phyloP scores from a whole-genome alignment of 306 rosid species.

The Chamaecrista fasciculata region DNA sequence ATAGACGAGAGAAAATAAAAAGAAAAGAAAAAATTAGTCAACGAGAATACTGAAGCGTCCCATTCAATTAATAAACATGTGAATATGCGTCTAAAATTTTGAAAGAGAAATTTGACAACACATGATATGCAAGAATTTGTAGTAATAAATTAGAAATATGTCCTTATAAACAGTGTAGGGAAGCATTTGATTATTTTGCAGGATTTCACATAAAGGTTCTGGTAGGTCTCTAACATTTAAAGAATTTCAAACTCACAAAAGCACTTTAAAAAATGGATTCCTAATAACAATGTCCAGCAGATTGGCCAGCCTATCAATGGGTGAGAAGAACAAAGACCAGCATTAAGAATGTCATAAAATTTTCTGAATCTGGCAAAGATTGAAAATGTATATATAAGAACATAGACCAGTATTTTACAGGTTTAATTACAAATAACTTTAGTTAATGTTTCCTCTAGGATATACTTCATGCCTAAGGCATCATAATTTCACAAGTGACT shows the following conservation, averaged over 20 bases:
- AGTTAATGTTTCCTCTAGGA: slow-evolving; percentile 7
- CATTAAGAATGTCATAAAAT: slow-evolving; percentile 18
- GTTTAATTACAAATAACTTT: not conserved
- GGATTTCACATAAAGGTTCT: slow-evolving; percentile 13
- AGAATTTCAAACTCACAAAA: slow-evolving; percentile 21
- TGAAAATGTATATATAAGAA: slow-evolving; percentile 10
- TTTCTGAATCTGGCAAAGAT: slow-evolving; percentile 6
- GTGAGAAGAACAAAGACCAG: not conserved
- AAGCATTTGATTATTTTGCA: not conserved
- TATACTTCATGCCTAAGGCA: not conserved
- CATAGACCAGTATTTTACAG: not conserved
- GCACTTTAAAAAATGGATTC: slow-evolving; percentile 18
- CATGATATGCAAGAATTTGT: not conserved
- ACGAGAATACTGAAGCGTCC: slow-evolving; percentile 19
- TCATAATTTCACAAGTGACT: slow-evolving; percentile 16
- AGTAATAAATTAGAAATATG: not conserved
- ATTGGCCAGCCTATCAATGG: slow-evolving; percentile 12
- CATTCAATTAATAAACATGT: slow-evolving; percentile 10
- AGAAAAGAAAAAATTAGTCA: slow-evolving; percentile 16
- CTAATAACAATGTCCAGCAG: slow-evolving; percentile 14
- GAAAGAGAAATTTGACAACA: slow-evolving; percentile 23
- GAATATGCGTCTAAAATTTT: slow-evolving; percentile 8
- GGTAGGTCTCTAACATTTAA: slow-evolving; percentile 12
- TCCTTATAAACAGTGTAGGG: slow-evolving; percentile 1
- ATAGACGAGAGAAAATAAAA: slow-evolving; percentile 20